Base-by-base conservation (phyloP, 345 rosid species). In the Boechera stricta region DNA sequence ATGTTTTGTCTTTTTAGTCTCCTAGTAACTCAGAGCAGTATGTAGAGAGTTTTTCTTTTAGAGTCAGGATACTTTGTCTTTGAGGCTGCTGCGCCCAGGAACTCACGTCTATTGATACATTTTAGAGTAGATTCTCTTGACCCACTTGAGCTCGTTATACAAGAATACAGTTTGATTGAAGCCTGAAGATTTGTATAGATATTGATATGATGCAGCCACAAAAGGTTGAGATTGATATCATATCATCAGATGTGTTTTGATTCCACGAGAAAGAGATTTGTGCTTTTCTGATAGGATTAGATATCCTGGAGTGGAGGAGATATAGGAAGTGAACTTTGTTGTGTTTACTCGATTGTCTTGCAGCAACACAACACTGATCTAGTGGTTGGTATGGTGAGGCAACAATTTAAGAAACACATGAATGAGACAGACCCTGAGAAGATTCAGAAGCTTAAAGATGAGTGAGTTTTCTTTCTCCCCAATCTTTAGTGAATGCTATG, bases 311-410 rank as follows among this genome's bases (percentile, higher is more conserved):
- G 13, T 69, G 13, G n/a, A 39, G 38, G 10, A 69, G 38, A 36
- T 39, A 10, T 18, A 5, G 15, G 39, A 39, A 49, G 36, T 58
- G 44, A 51, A 32, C 8, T 45, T 54, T 29, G 12, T 42, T 18
- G 24, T 78, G 24, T 67, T 32, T 36, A 58, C 73, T 58, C 42
- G 9, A 33, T 47, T 77, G 45, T 57, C 60, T 8, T 79, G 86
- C 90, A 92, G 98, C 88, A 95, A 86, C 89, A 95, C 77, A 95
- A 95, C 81, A 88, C 99, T 1, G 77, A 73, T 59, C 87, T 95
- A 28, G 83, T 95, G 76, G 86, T 95, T 77, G 83, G 84, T 54
- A 84, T 90, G 87, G 94, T 95, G 59, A 89, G 98, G 72, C 97
- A 91, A 79, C 97, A 92, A 76, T 95, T 95, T 73, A 92, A 82